Evolutionary conservation across 805 yeast species (phyloP).

Genomic region (Vanderwaltozyma tropicalis): DNA sequence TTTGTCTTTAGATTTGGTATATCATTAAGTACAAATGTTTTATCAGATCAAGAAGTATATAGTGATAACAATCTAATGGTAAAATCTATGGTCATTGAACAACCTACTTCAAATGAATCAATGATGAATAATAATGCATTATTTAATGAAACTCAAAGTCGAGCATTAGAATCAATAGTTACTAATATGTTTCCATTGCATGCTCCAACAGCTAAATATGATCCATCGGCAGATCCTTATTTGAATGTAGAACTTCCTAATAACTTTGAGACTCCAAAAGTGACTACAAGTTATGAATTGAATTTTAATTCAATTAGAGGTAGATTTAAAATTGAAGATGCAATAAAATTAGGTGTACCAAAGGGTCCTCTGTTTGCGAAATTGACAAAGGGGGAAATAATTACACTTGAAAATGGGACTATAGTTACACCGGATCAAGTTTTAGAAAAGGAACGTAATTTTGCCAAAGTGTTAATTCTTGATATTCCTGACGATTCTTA

Average conservation of each 20-base stretch:
- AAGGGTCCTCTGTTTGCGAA: conserved; percentile 49
- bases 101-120: neutral
- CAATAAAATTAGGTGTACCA: conserved; percentile 58
- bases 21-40: conserved; percentile 31
- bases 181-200: conserved; percentile 50
- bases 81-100: conserved; percentile 25
- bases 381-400: conserved; percentile 49
- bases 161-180: conserved; percentile 25
- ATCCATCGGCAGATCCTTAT: conserved; percentile 30
- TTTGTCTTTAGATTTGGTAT: conserved; percentile 77
- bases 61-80: conserved; percentile 32
- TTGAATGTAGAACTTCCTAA: conserved; percentile 31
- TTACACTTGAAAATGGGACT: conserved; percentile 50
- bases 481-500: conserved; percentile 59
- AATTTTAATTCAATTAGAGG: conserved; percentile 64
- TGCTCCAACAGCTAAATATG: conserved; percentile 29
- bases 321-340: conserved; percentile 56
- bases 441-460: conserved; percentile 46
- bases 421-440: conserved; percentile 61
- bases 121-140: neutral
- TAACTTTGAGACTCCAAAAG: conserved; percentile 6
- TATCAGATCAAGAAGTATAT: conserved; percentile 15
- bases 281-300: conserved; percentile 58
- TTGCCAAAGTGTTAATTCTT: conserved; percentile 52
- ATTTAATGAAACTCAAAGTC: conserved; percentile 7